Base-by-base conservation (phyloP, 495 filamentous ascomycete species). In the Tuber indicum region DNA sequence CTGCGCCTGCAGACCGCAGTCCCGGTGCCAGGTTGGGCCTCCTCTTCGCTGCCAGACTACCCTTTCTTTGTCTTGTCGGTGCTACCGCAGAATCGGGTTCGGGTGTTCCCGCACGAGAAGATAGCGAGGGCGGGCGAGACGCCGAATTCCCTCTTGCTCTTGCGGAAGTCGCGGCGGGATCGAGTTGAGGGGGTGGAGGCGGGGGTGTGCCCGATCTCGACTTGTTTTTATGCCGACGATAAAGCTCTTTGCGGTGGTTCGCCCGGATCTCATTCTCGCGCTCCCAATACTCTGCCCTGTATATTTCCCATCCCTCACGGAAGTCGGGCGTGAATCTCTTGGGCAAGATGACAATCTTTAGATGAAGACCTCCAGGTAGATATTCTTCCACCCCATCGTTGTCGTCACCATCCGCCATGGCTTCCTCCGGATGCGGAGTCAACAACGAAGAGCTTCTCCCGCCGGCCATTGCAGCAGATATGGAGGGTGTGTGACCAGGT, bases 291-390 rank as follows among this genome's bases (percentile, higher is more conserved):
- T 97, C 94, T 43, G 91, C 89, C 47, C 96, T 88, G 84, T 95
- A 99, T 6, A 94, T 84, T 81, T 99, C 96, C 96, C 96, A 99
- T 77, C 96, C 97, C 82, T 97, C 93, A n/a, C 96, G 89, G 83
- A 99, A 98, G 74, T 92, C 92, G 0, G 96, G 91, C 17, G 93
- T 94, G 79, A 99, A 99, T 0, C 94, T 93, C 84, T 99, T 99
- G 8, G 96, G 94, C 52, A 98, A 88, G 19, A 99, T 87, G 32
- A 99, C 86, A 39, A 99, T 88, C 82, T 96, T 96, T 47, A 99
- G 89, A 82, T 94, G 91, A 84, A 98, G 93, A 8, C 96, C 96
- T 14, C 95, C 94, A 0, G 92, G 90, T 7, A 93, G 90, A 73
- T 97, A 87, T 82, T 98, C 95, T 83, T 99, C 96, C 77, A 86